A percentile compares a stretch with the other conserved stretches of the same genome.
Evolutionary conservation across 1,284 basidiomycete species (phyloP).

Genomic region (Cutaneotrichosporon sp.): DNA sequence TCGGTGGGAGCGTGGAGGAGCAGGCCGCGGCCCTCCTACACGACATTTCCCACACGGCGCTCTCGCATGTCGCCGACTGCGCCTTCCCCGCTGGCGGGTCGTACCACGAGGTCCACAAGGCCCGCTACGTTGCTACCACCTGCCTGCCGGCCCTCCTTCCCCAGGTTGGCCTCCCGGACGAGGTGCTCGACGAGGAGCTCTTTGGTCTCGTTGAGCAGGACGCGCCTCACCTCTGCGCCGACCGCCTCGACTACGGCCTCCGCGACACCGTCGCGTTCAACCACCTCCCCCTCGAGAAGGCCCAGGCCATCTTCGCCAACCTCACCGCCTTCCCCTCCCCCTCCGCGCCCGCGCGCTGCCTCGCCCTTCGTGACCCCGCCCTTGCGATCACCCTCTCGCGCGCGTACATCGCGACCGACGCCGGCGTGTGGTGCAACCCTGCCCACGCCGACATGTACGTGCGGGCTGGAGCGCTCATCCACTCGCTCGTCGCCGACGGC

Average conservation of each 20-base stretch:
- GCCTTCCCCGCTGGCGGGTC: slow-evolving; percentile 5
- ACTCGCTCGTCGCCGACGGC: slow-evolving; percentile 9
- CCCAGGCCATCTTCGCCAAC: slow-evolving; percentile 5
- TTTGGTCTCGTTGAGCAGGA: slow-evolving; percentile 21
- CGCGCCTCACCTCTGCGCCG: slow-evolving; percentile 22
- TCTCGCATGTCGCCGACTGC: slow-evolving; percentile 20
- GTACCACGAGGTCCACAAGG: slow-evolving; percentile 25
- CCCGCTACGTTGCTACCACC: slow-evolving; percentile 18
- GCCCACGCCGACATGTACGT: slow-evolving; percentile 16
- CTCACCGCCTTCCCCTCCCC: slow-evolving; percentile 12
- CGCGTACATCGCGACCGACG: slow-evolving; percentile 15
- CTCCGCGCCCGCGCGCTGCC: slow-evolving; percentile 2
- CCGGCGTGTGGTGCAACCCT: slow-evolving; percentile 20
- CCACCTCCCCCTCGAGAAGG: background rate
- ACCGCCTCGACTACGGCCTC: slow-evolving; percentile 26
- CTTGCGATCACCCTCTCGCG: slow-evolving; percentile 16
- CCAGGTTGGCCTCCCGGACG: background rate
- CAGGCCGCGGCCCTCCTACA: slow-evolving; percentile 24
- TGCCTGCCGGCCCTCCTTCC: slow-evolving; percentile 8
- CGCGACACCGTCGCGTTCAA: slow-evolving; percentile 23
- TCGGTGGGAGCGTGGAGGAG: slow-evolving; percentile 18
- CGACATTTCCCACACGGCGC: slow-evolving; percentile 22
- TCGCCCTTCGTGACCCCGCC: slow-evolving; percentile 9
- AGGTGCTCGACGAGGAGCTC: slow-evolving; percentile 20
- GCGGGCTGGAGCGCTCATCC: slow-evolving; percentile 17